Percentiles rank a stretch among this genome's conserved stretches.
Conservation (phyloP, 306 rosid species). For the Vigna angularis region DNA sequence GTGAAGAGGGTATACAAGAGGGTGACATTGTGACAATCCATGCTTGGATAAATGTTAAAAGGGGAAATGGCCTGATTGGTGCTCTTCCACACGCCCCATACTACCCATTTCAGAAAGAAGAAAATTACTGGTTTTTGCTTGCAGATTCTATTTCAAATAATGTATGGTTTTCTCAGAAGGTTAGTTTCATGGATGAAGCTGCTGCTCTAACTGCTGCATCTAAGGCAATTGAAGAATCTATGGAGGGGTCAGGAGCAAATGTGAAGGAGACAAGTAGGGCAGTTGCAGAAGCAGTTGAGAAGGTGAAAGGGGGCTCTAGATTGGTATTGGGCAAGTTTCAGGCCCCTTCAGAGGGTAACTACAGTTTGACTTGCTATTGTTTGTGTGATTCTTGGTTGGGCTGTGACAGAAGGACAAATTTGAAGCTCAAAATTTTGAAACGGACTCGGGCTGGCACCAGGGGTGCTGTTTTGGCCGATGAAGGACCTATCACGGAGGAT, state of each 20-base stretch:
- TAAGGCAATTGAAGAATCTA: constrained; percentile 89
- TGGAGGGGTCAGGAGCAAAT: constrained; percentile 89
- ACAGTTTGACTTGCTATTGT: constrained; percentile 81
- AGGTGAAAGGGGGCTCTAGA: constrained; percentile 85
- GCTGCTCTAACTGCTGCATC: constrained; percentile 86
- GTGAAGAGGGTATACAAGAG: constrained; percentile 96
- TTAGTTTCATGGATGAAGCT: constrained; percentile 92
- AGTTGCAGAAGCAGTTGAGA: constrained; percentile 77
- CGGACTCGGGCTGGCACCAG: constrained; percentile 94
- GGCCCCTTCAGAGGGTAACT: constrained; percentile 92
- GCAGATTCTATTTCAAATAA: constrained; percentile 79
- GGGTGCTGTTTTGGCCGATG: constrained; percentile 62
- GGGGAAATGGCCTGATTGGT: constrained; percentile 76
- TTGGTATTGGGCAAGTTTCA: constrained; percentile 86
- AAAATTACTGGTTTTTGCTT: constrained; percentile 87
- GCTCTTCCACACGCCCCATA: constrained; percentile 94
- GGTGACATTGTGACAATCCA: constrained; percentile 89
- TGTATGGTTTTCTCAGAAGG: constrained; percentile 95
- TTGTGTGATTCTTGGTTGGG: constrained; percentile 97
- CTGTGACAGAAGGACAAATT: constrained; percentile 76
- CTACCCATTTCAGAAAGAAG: constrained; percentile 94
- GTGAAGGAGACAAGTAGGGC: constrained; percentile 79
- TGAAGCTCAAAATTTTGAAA: constrained; percentile 82
- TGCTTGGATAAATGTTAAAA: constrained; percentile 79
- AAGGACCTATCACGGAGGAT: constrained; percentile 63